phyloP scores from a whole-genome alignment of 805 yeast genomes.

The Pichia gijzeniarum region DNA sequence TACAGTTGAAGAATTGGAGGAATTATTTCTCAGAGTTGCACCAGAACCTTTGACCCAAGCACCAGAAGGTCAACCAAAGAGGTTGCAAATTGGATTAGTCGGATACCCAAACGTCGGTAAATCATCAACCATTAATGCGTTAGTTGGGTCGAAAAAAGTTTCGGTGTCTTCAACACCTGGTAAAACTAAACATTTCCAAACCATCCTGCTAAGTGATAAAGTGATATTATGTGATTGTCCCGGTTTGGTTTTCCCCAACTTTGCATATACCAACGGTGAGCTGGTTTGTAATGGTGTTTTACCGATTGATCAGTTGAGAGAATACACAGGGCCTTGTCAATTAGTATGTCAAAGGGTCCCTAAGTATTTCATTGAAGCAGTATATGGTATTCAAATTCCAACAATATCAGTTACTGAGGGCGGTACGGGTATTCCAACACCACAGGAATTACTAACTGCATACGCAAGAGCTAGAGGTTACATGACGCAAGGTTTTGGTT shows the following conservation, averaged over 20 bases:
- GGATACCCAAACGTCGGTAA: slow-evolving; percentile 87
- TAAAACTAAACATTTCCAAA: slow-evolving; percentile 97
- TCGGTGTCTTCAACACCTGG: slow-evolving; percentile 98
- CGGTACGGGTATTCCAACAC: slow-evolving; percentile 83
- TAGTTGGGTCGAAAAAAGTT: slow-evolving; percentile 95
- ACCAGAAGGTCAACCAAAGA: slow-evolving; percentile 49
- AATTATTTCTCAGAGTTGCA: slow-evolving; percentile 65
- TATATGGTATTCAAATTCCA: slow-evolving; percentile 86
- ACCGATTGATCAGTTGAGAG: slow-evolving; percentile 95
- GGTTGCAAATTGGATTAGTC: slow-evolving; percentile 86
- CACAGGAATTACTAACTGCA: slow-evolving; percentile 81
- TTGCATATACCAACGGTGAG: slow-evolving; percentile 94
- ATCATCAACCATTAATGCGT: slow-evolving; percentile 95
- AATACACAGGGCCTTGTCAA: slow-evolving; percentile 81
- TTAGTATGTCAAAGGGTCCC: slow-evolving; percentile 86
- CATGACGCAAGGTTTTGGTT: slow-evolving; percentile 95
- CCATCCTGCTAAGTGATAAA: slow-evolving; percentile 75
- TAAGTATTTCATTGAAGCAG: slow-evolving; percentile 78
- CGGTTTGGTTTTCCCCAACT: slow-evolving; percentile 96
- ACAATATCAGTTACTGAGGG: slow-evolving; percentile 76
- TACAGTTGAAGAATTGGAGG: slow-evolving; percentile 79
- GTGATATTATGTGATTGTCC: slow-evolving; percentile 97
- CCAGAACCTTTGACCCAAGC: slow-evolving; percentile 57
- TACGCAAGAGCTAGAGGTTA: slow-evolving; percentile 96
- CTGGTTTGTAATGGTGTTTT: slow-evolving; percentile 97